Base-by-base conservation (phyloP, 208 protist species). In the Acanthamoeba triangularis region DNA sequence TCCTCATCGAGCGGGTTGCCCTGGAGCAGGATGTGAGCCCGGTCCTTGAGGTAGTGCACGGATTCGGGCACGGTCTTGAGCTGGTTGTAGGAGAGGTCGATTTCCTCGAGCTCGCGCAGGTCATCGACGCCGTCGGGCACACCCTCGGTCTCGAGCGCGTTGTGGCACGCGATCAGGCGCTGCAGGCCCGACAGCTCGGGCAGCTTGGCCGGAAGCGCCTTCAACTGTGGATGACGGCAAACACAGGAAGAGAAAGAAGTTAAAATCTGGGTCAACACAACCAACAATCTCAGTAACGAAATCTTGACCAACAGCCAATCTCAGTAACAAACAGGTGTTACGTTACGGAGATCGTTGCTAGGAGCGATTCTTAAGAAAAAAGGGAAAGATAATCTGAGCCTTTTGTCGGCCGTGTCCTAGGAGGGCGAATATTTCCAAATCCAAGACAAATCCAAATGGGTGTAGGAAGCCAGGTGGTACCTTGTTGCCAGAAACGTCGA, bases 401-500 rank as follows among this genome's bases (percentile, higher is more conserved):
- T n/a, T n/a, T n/a, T n/a, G n/a, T n/a, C n/a, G n/a, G n/a, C n/a
- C n/a, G n/a, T n/a, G n/a, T n/a, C n/a, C n/a, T n/a, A n/a, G n/a
- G n/a, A n/a, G n/a, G n/a, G n/a, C n/a, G n/a, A n/a, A n/a, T n/a
- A n/a, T n/a, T n/a, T n/a, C n/a, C n/a, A n/a, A n/a, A n/a, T n/a
- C n/a, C n/a, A n/a, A n/a, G n/a, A n/a, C n/a, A n/a, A n/a, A n/a
- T n/a, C n/a, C n/a, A n/a, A n/a, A n/a, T n/a, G n/a, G n/a, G n/a
- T n/a, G n/a, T n/a, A n/a, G n/a, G n/a, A n/a, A n/a, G n/a, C n/a
- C n/a, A n/a, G n/a, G n/a, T 30, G 18, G 74, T n/a, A 82, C 44
- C 80, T 88, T 88, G n/a, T 91, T 91, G 85, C 56, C 85, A 0
- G 56, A 74, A 3, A 91, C 18, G 85, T 91, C 85, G 6, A 91